Evolutionary conservation across 140 eudicot genomes (phyloP), one percentile per base, ranked within the genome.

Genomic region (Flaveria floridana): DNA sequence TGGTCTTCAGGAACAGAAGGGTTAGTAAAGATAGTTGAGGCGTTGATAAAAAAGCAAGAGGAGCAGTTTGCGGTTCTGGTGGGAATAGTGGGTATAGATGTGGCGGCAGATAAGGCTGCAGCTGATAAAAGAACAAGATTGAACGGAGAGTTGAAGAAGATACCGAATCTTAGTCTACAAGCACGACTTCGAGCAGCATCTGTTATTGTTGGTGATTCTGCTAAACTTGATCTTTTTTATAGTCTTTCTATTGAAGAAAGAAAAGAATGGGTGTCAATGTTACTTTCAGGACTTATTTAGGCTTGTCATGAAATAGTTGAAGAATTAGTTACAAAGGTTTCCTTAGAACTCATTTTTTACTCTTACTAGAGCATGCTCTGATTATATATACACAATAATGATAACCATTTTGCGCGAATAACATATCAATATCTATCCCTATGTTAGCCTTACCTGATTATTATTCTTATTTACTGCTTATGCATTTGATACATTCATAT

Each of bases 201-300:
- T 21, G 53, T 76, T 55, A 83, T 79, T 26, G 80, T 83, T 37
- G 28, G 84, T 79, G 86, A 83, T 75, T 80, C 78, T 62, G 75
- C 85, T 18, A 84, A 84, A 77, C 81, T 84, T 81, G 88, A 84
- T 65, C 85, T 81, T 65, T 84, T 84, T 41, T 84, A 64, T 70
- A 81, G 88, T 71, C 86, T 81, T 70, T 66, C 76, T 71, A 76
- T 26, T 71, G 86, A 84, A 65, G 85, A 84, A 69, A 78, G 86
- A 58, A 81, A 73, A 71, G 86, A 84, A 20, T 81, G 85, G 88
- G 88, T 84, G 26, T 84, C 83, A 0, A 84, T 84, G 88, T 67
- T 78, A 78, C 86, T 81, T 74, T 70, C 84, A 1, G 85, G 85
- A 6, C 81, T 81, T 77, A 78, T 84, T 68, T 81, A 70, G 58